These are phyloP conservation scores for Wakefieldia striispora DNA, from an alignment of 768 basidiomycete species.

Conservation along the genomic window DNA sequence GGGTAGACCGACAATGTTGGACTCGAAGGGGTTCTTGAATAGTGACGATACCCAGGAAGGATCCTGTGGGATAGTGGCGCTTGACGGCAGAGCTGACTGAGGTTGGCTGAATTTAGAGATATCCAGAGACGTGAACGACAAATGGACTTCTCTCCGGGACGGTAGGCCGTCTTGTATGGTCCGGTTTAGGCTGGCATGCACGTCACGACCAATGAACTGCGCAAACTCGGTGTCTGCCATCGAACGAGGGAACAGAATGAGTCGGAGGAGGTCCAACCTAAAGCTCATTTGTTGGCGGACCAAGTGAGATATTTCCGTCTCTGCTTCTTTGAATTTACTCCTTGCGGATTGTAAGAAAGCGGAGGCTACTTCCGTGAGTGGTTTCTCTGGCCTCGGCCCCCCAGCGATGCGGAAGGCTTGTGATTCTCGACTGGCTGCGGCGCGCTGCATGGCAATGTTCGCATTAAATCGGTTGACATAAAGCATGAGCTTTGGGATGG, in stretches of 20 bases:
- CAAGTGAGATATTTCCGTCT: slow-evolving; percentile 53
- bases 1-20: slow-evolving; percentile 77
- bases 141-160: slow-evolving; percentile 59
- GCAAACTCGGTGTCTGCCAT: slow-evolving; percentile 79
- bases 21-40: slow-evolving; percentile 60
- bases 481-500: slow-evolving; percentile 73
- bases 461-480: slow-evolving; percentile 73
- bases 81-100: slow-evolving; percentile 45
- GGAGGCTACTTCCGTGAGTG: slow-evolving; percentile 81
- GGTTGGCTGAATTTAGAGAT: slow-evolving; percentile 72
- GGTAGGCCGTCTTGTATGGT: slow-evolving; percentile 49
- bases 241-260: slow-evolving; percentile 76
- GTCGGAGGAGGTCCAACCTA: slow-evolving; percentile 56
- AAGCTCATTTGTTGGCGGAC: slow-evolving; percentile 77
- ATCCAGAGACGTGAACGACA: slow-evolving; percentile 74
- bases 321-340: slow-evolving; percentile 66
- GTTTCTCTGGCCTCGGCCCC: slow-evolving; percentile 73
- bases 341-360: slow-evolving; percentile 78
- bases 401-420: slow-evolving; percentile 71
- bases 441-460: slow-evolving; percentile 69
- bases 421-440: slow-evolving; percentile 78
- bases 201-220: slow-evolving; percentile 64
- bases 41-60: slow-evolving; percentile 60
- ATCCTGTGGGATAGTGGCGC: slow-evolving; percentile 39
- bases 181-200: slow-evolving; percentile 70